phyloP scores from a whole-genome alignment of 2,329 filamentous ascomycete genomes.

The Colletotrichum theobromicola region DNA sequence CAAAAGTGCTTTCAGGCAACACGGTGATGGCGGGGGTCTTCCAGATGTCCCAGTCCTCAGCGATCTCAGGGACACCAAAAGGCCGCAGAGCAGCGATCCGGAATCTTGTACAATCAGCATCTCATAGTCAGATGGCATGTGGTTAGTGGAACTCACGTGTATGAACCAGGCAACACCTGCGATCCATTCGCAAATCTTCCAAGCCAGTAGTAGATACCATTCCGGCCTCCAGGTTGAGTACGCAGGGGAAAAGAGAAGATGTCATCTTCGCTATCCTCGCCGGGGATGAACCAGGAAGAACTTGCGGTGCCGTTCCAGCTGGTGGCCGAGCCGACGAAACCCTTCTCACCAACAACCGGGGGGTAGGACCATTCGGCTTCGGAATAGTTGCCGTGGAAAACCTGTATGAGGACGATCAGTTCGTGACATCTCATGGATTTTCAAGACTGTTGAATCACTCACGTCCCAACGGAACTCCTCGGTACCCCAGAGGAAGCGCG shows the following conservation, averaged over 20 bases:
- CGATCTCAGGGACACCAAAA: constrained; percentile 24
- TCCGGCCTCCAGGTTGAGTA: neutral
- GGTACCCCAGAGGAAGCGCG: constrained; percentile 13
- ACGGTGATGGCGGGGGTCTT: constrained; percentile 20
- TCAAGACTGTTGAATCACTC: neutral
- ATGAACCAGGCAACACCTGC: neutral
- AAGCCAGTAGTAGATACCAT: neutral
- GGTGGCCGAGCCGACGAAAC: constrained; percentile 47
- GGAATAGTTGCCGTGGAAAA: constrained; percentile 42
- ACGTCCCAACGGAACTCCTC: constrained; percentile 30
- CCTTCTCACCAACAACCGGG: constrained; percentile 38
- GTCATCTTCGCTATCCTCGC: neutral
- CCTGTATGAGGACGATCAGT: constrained; percentile 1
- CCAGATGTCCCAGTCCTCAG: constrained; percentile 29
- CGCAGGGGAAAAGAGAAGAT: neutral
- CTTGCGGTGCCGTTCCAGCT: constrained; percentile 22
- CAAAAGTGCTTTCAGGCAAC: neutral
- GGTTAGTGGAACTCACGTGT: neutral
- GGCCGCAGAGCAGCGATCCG: constrained; percentile 30
- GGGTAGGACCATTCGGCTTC: constrained; percentile 48
- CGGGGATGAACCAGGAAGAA: neutral
- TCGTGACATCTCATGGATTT: rapidly evolving
- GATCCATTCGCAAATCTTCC: constrained; percentile 1
- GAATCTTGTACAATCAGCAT: constrained; percentile 3
- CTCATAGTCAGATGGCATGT: rapidly evolving